phyloP scores from a whole-genome alignment of 306 rosid genomes.

The Heteromeles arbutifolia region DNA sequence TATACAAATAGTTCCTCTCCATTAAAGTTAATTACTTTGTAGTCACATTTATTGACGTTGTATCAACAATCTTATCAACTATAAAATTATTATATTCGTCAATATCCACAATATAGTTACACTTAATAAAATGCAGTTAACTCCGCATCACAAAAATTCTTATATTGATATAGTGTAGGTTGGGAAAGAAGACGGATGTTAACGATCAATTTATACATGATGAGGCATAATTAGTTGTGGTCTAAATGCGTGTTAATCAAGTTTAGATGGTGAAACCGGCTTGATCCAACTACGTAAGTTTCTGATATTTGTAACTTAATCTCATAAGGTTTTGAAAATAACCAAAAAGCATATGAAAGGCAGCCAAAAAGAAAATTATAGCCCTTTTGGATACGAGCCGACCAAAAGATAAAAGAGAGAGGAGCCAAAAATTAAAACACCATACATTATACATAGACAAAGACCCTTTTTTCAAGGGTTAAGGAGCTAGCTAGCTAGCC shows the following conservation, averaged over 20 bases:
- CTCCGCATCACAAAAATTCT: background rate
- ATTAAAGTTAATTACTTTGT: no score
- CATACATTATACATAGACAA: constrained; percentile 8
- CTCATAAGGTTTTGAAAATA: background rate
- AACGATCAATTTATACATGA: background rate
- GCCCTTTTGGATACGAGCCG: constrained; percentile 29
- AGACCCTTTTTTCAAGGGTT: constrained; percentile 18
- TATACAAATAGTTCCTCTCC: no score
- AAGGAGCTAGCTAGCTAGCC: background rate
- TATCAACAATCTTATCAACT: no score
- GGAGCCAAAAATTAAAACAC: constrained; percentile 34
- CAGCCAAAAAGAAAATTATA: constrained; percentile 14
- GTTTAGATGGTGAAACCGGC: background rate
- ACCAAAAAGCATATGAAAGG: constrained; percentile 15
- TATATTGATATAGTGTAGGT: background rate
- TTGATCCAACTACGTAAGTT: background rate
- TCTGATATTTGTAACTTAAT: background rate
- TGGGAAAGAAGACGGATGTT: background rate
- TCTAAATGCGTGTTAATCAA: background rate
- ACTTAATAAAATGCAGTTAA: background rate
- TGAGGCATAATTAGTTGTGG: background rate
- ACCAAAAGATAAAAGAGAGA: constrained; percentile 42
- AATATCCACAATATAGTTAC: background rate
- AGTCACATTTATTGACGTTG: no score
- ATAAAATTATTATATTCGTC: background rate